Evolutionary conservation across 1,284 basidiomycete species (phyloP).

Genomic region (Prillingera fragicola): DNA sequence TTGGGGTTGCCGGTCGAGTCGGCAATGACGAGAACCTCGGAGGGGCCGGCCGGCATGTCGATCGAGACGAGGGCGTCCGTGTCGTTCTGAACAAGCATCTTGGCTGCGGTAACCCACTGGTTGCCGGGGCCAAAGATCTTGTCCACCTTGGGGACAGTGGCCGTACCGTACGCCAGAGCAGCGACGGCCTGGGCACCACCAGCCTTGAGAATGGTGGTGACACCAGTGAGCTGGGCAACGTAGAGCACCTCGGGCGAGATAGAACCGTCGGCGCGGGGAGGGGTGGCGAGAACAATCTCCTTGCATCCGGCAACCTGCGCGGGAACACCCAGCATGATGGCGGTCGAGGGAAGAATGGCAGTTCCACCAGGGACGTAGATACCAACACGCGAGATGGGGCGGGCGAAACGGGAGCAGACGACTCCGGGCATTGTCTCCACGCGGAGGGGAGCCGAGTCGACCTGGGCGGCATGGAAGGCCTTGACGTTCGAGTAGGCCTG

Average conservation of each 20-base stretch:
- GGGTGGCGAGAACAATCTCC: constrained; percentile 89
- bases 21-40: constrained; percentile 91
- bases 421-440: constrained; percentile 99
- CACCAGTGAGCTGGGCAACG: constrained; percentile 80
- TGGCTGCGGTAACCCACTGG: constrained; percentile 99
- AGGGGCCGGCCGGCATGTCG: constrained; percentile 98
- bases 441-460: constrained; percentile 62
- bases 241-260: constrained; percentile 95
- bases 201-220: constrained; percentile 80
- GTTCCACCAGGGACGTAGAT: constrained; percentile 98
- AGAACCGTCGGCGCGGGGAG: constrained; percentile 81
- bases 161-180: constrained; percentile 93
- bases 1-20: constrained; percentile 78
- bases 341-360: constrained; percentile 91
- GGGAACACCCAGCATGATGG: constrained; percentile 95
- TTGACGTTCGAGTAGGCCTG: constrained; percentile 86
- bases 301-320: constrained; percentile 95
- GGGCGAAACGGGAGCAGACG: constrained; percentile 85
- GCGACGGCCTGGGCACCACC: constrained; percentile 98
- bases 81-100: constrained; percentile 98
- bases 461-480: constrained; percentile 83
- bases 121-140: constrained; percentile 99
- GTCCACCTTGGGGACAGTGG: constrained; percentile 96
- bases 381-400: constrained; percentile 90
- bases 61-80: constrained; percentile 95